Percentiles rank a stretch among this genome's conserved stretches.
Evolutionary conservation across 2,329 filamentous ascomycete genomes (phyloP).

Genomic region (Aspergillus luchuensis): DNA sequence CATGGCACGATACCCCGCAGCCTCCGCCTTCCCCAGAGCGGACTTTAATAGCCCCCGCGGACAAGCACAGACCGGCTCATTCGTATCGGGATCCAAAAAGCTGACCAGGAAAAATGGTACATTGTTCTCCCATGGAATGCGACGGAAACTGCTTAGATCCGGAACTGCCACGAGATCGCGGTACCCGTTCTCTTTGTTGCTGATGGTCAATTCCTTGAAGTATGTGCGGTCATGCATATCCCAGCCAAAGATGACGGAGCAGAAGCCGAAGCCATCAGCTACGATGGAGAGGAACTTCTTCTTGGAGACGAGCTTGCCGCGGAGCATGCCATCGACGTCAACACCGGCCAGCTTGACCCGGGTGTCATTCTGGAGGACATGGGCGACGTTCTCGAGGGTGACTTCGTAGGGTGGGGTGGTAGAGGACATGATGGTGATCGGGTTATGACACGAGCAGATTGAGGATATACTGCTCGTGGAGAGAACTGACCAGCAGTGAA

Average conservation of each 20-base stretch:
- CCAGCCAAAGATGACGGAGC: conserved; percentile 93
- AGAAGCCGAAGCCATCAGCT: conserved; percentile 85
- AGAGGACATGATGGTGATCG: background rate
- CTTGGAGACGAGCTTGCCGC: conserved; percentile 89
- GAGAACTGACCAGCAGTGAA: background rate
- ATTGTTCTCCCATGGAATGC: conserved; percentile 89
- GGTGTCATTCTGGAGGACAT: conserved; percentile 68
- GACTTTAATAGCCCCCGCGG: conserved; percentile 74
- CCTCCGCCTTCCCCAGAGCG: conserved; percentile 66
- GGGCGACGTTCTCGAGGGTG: conserved; percentile 65
- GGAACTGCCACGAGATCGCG: conserved; percentile 80
- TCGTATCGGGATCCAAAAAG: conserved; percentile 80
- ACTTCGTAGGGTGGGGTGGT: conserved; percentile 18
- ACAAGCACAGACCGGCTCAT: conserved; percentile 71
- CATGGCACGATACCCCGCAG: conserved; percentile 76
- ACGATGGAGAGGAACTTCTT: conserved; percentile 86
- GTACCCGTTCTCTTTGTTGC: conserved; percentile 89
- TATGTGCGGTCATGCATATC: conserved; percentile 96
- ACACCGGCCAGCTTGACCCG: conserved; percentile 86
- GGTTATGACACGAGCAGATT: background rate
- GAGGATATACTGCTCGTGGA: background rate
- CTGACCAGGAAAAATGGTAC: conserved; percentile 82
- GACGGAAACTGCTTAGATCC: conserved; percentile 73
- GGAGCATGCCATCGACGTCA: conserved; percentile 83
- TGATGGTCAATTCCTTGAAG: conserved; percentile 78